Conservation (phyloP, 371 early-diverging fungal species). For the Modicella reniformis region DNA sequence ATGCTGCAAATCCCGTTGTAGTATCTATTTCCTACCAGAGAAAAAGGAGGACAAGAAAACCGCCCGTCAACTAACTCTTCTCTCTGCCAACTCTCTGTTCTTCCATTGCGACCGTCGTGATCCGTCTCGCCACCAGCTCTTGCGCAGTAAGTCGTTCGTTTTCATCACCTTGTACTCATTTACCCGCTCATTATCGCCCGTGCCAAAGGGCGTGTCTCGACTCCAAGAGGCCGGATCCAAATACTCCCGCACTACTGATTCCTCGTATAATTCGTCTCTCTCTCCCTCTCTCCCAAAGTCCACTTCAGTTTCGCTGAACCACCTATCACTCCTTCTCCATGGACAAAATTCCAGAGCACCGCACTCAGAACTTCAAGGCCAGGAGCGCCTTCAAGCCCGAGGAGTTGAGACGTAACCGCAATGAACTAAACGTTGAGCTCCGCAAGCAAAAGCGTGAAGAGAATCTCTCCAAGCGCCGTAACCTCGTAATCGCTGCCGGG, state of each 20-base stretch:
- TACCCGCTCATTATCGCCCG: neutral
- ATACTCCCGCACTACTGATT: too few relatives aligned
- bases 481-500: slow-evolving; percentile 68
- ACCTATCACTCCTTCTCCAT: slow-evolving; percentile 44
- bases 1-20: too few relatives aligned
- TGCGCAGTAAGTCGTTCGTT: slow-evolving; percentile 8
- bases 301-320: too few relatives aligned
- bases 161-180: neutral
- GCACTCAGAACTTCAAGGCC: slow-evolving; percentile 84
- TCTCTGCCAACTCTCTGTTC: slow-evolving; percentile 6
- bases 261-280: neutral
- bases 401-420: slow-evolving; percentile 92
- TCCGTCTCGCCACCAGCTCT: slow-evolving; percentile 14
- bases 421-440: slow-evolving; percentile 93
- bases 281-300: neutral
- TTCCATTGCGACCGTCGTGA: slow-evolving; percentile 12
- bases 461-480: slow-evolving; percentile 91
- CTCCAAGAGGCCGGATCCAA: neutral
- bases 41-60: slow-evolving; percentile 9
- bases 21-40: neutral
- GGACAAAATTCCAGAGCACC: slow-evolving; percentile 68
- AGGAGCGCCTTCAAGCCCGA: slow-evolving; percentile 89
- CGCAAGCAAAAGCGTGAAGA: slow-evolving; percentile 97
- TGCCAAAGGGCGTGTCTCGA: neutral
- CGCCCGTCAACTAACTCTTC: neutral